A percentile compares a stretch with the other conserved stretches of the same genome.
phyloP scores from a whole-genome alignment of 129 eudicot species.

The Pittosporum tobira region DNA sequence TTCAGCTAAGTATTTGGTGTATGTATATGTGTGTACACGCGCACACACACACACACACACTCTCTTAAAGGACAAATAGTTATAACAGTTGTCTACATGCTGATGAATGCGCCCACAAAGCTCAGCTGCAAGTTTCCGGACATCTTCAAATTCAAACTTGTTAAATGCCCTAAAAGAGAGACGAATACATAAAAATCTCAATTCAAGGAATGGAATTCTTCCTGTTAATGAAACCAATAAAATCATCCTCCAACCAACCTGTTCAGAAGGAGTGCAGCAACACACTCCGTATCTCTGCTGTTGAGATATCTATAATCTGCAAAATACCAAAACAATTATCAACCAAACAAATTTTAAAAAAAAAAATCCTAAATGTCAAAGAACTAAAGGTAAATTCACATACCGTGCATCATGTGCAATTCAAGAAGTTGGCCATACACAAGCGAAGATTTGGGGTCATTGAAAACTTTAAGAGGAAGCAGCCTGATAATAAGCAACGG shows the following conservation, averaged over 20 bases:
- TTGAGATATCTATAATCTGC: slow-evolving; percentile 30
- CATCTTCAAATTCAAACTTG: slow-evolving; percentile 74
- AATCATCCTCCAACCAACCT: slow-evolving; percentile 56
- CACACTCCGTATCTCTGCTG: slow-evolving; percentile 29
- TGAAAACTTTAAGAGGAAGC: slow-evolving; percentile 69
- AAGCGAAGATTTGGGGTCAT: slow-evolving; percentile 44
- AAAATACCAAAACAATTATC: no score
- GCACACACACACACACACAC: no score
- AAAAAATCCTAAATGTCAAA: background rate
- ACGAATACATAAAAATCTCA: slow-evolving; percentile 9
- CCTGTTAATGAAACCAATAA: no score
- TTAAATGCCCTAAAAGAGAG: slow-evolving; percentile 54
- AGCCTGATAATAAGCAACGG: slow-evolving; percentile 72
- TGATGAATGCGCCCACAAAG: slow-evolving; percentile 97
- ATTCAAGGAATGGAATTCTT: slow-evolving; percentile 7
- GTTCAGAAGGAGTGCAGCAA: slow-evolving; percentile 56
- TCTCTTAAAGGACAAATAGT: no score
- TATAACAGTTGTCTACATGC: slow-evolving; percentile 28
- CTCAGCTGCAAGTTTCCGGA: slow-evolving; percentile 92
- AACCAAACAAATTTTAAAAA: background rate
- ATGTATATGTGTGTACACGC: no score
- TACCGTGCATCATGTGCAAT: slow-evolving; percentile 18
- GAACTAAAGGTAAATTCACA: background rate
- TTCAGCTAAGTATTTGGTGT: no score
- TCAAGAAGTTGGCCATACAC: slow-evolving; percentile 49